A percentile compares a stretch with the other conserved stretches of the same genome.
phyloP scores from a whole-genome alignment of 2,329 filamentous ascomycete genomes.

The Metarhizium sp. region DNA sequence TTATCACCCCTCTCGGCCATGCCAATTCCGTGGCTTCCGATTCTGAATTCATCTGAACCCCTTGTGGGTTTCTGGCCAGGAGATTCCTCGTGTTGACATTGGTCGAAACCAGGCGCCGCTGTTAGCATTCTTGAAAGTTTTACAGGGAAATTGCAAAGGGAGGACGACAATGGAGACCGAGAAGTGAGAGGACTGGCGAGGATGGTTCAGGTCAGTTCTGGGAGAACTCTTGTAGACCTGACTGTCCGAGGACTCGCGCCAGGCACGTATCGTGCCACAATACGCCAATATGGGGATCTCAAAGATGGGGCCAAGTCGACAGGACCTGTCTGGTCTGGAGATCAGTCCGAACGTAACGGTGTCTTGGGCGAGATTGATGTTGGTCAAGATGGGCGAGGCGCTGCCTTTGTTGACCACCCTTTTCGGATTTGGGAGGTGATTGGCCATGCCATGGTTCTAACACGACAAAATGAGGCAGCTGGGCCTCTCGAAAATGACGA shows the following conservation, averaged over 20 bases:
- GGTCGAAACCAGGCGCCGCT: conserved; percentile 51
- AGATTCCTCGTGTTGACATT: conserved; percentile 5
- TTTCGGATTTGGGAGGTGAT: conserved; percentile 96
- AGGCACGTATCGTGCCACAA: conserved; percentile 74
- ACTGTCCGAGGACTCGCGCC: conserved; percentile 74
- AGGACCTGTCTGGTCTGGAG: conserved; percentile 69
- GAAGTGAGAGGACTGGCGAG: conserved; percentile 78
- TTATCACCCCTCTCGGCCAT: neutral
- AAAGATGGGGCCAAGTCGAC: conserved; percentile 74
- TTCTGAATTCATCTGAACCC: neutral
- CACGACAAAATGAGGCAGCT: conserved; percentile 45
- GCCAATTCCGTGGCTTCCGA: neutral
- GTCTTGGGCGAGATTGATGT: conserved; percentile 69
- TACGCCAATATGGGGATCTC: conserved; percentile 82
- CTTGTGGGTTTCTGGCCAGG: neutral
- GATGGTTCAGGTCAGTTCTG: conserved; percentile 82
- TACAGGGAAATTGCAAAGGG: conserved; percentile 44
- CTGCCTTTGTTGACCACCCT: conserved; percentile 69
- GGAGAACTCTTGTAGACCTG: conserved; percentile 75
- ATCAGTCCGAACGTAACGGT: conserved; percentile 33
- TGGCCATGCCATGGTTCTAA: conserved; percentile 83
- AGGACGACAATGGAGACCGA: conserved; percentile 30
- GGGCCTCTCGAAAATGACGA: conserved; percentile 62
- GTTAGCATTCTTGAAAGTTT: conserved; percentile 93
- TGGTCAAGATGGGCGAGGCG: conserved; percentile 64